Conservation (phyloP, 225 moss, liverwort and hornwort genomes). For the Polytrichum commune region DNA sequence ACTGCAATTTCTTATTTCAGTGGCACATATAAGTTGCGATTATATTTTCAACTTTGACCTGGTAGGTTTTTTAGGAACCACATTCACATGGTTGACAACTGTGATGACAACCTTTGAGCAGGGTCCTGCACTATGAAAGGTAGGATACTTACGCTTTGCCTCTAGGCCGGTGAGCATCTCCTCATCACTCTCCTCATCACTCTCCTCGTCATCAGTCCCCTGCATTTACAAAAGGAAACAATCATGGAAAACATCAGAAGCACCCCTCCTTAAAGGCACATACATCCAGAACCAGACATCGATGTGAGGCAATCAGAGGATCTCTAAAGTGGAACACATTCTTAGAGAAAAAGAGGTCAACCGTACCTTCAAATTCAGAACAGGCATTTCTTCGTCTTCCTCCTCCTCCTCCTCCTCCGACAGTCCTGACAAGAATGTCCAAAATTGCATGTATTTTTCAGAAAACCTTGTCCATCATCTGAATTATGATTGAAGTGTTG, state of each 20-base stretch:
- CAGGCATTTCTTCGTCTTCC: slow-evolving; percentile 34
- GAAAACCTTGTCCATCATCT: no score
- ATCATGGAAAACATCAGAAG: no score
- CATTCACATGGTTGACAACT: not conserved
- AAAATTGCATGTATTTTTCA: no score
- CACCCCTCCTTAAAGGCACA: not conserved
- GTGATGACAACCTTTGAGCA: not conserved
- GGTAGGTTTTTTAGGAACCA: not conserved
- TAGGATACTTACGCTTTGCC: slow-evolving; percentile 54
- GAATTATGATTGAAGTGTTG: no score
- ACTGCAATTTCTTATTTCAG: no score
- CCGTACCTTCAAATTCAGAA: slow-evolving; percentile 39
- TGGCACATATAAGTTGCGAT: no score
- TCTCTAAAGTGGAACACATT: slow-evolving; percentile 1
- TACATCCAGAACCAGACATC: not conserved
- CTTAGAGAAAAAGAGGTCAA: not conserved
- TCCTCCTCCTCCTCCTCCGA: slow-evolving; percentile 7
- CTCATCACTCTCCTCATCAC: slow-evolving; percentile 60
- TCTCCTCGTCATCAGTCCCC: slow-evolving; percentile 1
- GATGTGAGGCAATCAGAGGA: not conserved
- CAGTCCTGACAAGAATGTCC: no score
- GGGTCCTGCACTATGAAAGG: not conserved
- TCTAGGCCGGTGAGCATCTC: slow-evolving; percentile 76
- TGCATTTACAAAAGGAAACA: no score
- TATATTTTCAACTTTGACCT: not conserved